Evolutionary conservation across 768 basidiomycete species (phyloP).

Genomic region (Agrocybe praecox): DNA sequence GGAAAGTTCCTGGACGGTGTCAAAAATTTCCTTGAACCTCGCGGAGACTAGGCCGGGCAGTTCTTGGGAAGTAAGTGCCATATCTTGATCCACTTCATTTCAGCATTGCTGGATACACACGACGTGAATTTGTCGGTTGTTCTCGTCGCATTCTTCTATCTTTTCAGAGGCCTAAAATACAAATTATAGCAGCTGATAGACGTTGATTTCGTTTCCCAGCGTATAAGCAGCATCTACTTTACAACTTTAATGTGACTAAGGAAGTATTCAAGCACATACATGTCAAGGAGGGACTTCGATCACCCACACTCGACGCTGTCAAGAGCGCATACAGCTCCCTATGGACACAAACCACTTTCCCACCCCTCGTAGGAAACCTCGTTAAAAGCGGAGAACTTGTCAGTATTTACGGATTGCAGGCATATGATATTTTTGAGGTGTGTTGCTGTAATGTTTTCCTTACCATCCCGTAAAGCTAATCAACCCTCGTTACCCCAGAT

Average conservation of each 20-base stretch:
- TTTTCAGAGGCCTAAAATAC: not conserved
- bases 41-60: conserved; percentile 54
- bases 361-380: conserved; percentile 62
- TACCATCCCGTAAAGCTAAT: not conserved
- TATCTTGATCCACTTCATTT: not conserved
- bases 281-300: conserved; percentile 67
- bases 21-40: conserved; percentile 47
- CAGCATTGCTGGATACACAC: too few species aligned
- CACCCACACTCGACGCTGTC: conserved; percentile 62
- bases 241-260: conserved; percentile 79
- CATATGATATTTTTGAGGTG: conserved; percentile 89
- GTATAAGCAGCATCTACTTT: conserved; percentile 75
- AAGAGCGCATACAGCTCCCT: conserved; percentile 64
- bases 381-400: conserved; percentile 68
- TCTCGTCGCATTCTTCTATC: conserved; percentile 1
- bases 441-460: conserved; percentile 17
- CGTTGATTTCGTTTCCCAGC: conserved; percentile 34
- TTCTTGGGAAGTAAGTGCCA: conserved; percentile 48
- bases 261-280: conserved; percentile 81
- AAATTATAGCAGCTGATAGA: not conserved
- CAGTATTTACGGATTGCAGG: conserved; percentile 79
- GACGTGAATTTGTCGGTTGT: not conserved
- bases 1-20: conserved; percentile 53
- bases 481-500: conserved; percentile 47
- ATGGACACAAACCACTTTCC: conserved; percentile 60